Evolutionary conservation across 2,329 filamentous ascomycete genomes (phyloP), one percentile per base, ranked within the genome.

Genomic region (Esteya vermicola): DNA sequence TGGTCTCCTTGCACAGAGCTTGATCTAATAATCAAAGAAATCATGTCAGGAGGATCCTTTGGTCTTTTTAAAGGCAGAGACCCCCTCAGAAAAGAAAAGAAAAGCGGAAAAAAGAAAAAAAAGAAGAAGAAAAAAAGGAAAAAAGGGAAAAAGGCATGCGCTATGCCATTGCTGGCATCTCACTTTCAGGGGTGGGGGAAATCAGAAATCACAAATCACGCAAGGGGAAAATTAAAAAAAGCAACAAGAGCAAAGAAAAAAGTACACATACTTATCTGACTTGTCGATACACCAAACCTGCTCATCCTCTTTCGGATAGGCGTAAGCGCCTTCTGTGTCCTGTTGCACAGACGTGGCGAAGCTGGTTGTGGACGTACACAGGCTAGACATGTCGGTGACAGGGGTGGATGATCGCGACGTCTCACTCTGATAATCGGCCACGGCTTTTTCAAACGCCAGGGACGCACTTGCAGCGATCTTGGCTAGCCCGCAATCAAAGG

Each of bases 261-360:
- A n/a, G n/a, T 30, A n/a, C 21, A 40, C 47, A 14, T 49, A 47
- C 47, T 42, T 31, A n/a, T 45, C 45, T 32, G 37, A 45, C 23
- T 26, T 36, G n/a, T 38, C 19, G 9, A 6, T 33, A 20, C 38
- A 25, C 9, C 35, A 41, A 4, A 33, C 36, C 25, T 38, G 30
- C 9, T 43, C 41, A 18, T 40, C 36, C 9, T 40, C 42, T 22
- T 30, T 38, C 32, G 37, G 28, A 34, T 33, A 38, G 23, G 32
- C 34, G 23, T 42, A 37, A n/a, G n/a, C n/a, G n/a, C n/a, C n/a
- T 22, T 45, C 42, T 9, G 21, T 22, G 23, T 40, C 35, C 6
- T 37, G 42, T 39, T 39, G 44, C 36, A 39, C 42, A 18, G 45
- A 42, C 14, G 32, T 42, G 4, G 43, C 44, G 19, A 40, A 43